Base-by-base conservation (phyloP, 306 rosid genomes). In the Rosa multiflora region DNA sequence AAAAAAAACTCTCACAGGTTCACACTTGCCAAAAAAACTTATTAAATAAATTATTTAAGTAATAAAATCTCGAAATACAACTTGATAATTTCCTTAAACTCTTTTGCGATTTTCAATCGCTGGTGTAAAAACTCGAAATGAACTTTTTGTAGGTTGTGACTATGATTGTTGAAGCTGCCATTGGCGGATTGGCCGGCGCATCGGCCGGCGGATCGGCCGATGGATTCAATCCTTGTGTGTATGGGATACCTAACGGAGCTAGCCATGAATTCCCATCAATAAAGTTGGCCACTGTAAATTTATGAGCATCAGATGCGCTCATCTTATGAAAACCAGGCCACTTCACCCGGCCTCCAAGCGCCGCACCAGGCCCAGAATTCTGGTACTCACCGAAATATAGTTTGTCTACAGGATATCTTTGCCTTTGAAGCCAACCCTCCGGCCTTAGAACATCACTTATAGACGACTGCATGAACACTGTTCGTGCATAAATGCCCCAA, bases 281-380 rank as follows among this genome's bases (percentile, higher is more conserved):
- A 53, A 80, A 67, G 51, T 53, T 43, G 44, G 70, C 13, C 51
- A 53, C 75, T 14, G 79, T 80, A 67, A 51, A 80, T 6, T 4
- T 9, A 53, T 26, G 5, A 8, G 51, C 83, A 35, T 21, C 67
- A 5, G 39, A 26, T 13, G 51, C 43, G 40, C 40, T 43, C 70
- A 66, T 66, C 46, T 66, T 66, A 42, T 74, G 79, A 42, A 17
- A 74, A 5, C 79, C 75, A 1, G 61, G 62, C 83, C 83, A 67
- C 23, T 29, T 64, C 15, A 73, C 69, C 59, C 74, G 49, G 8
- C 55, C 5, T 2, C 12, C 39, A 17, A 66, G 4, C 10, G 14
- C 44, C 3, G 78, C 66, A 10, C 78, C 78, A 0, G 61, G 53
- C n/a, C 75, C 51, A 2, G 5, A 15, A 40, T 66, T 73, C 26